phyloP scores from a whole-genome alignment of 345 rosid species.

The Anastatica hierochuntica region DNA sequence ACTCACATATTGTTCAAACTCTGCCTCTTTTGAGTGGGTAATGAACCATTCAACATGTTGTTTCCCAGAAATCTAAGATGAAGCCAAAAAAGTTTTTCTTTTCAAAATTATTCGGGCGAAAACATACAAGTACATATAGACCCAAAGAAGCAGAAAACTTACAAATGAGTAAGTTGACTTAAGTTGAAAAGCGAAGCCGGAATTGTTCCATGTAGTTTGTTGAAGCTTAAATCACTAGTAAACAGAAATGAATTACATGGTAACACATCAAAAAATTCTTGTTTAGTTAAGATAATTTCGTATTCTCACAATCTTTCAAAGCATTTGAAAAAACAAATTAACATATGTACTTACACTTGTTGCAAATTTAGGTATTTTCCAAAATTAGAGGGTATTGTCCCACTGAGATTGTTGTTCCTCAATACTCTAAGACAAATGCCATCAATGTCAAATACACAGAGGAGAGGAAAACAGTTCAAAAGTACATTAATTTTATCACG shows the following conservation, averaged over 20 bases:
- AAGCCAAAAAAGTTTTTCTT: not conserved
- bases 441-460: not conserved
- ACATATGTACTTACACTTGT: slow-evolving; percentile 35
- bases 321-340: not conserved
- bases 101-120: no score
- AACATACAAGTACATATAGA: no score
- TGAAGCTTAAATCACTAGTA: slow-evolving; percentile 25
- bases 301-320: no score
- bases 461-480: not conserved
- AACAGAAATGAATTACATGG: no score
- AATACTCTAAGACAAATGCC: slow-evolving; percentile 28
- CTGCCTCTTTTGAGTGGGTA: slow-evolving; percentile 37
- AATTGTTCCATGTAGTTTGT: slow-evolving; percentile 13
- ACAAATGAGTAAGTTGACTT: slow-evolving; percentile 31
- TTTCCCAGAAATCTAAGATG: slow-evolving; percentile 35
- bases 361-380: slow-evolving; percentile 33
- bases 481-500: not conserved
- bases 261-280: no score
- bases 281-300: no score
- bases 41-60: slow-evolving; percentile 33
- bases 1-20: slow-evolving; percentile 45
- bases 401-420: slow-evolving; percentile 38
- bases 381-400: slow-evolving; percentile 37
- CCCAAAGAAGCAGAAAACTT: slow-evolving; percentile 6
- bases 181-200: slow-evolving; percentile 18